Base-by-base conservation (phyloP, 129 eudicot species). In the Tanacetum coccineum region DNA sequence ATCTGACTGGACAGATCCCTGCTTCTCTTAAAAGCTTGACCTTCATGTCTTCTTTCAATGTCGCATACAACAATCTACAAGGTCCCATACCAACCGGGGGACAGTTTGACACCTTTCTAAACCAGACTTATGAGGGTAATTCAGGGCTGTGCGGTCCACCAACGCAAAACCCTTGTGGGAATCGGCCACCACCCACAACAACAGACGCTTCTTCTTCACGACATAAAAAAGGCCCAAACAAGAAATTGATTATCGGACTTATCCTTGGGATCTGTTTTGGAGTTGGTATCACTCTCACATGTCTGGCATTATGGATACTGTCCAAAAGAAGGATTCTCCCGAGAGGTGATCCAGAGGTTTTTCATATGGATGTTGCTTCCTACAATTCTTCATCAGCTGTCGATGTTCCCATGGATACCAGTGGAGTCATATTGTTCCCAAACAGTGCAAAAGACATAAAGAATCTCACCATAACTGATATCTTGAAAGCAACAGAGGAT, bases 401-500 rank as follows among this genome's bases (percentile, higher is more conserved):
- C 18, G 92, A 85, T 54, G 51, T 81, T 70, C 80, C 79, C 45
- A 80, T 76, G 73, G 96, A 88, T 64, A 74, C 72, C 30, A 83
- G 96, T 66, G 53, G 87, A 26, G 87, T 85, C 39, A 58, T 82
- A 19, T 45, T 88, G 80, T 88, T 88, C 68, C 87, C 85, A 15
- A 80, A 70, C 80, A 88, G 70, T 59, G 71, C 79, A 62, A 76
- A 74, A 61, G 82, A 80, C 59, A 76, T 81, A 46, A 81, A 88
- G 71, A 82, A 85, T 59, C 87, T 88, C 21, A 78, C 89, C 3
- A 64, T 88, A 48, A 21, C 74, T 47, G 96, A 88, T 30, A 78
- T 88, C 72, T 62, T 88, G 80, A 88, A 81, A 75, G 96, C 92
- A 81, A 88, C 96, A 1, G 86, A 88, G 21, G 78, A 88, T 69